Base-by-base conservation (phyloP, 768 basidiomycete genomes). In the Chalciporus chontae region DNA sequence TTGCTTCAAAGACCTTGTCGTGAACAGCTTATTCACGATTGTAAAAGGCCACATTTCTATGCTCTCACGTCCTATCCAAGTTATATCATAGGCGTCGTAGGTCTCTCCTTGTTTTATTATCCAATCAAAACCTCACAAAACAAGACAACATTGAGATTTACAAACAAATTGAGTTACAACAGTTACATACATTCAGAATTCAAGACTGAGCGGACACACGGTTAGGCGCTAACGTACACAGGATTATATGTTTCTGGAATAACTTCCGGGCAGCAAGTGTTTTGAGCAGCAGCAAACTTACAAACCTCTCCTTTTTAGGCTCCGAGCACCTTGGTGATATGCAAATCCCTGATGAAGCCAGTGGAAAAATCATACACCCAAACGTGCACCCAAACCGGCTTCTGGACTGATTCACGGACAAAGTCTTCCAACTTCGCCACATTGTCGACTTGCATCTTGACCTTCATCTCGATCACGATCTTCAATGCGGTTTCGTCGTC, bases 331-430 rank as follows among this genome's bases (percentile, higher is more conserved):
- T 59, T 62, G 23, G 79, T 71, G 43, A 85, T 59, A 5, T 71
- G 60, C 52, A 90, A 65, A 57, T 88, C 85, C 60, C 68, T 72
- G 58, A 89, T 61, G 47, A 70, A 68, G 8, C 87, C 87, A 32
- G 69, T 75, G 34, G 72, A 72, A 53, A 88, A 69, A 36, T 85
- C 78, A 58, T 85, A 86, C 13, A 89, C 78, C 84, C 81, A 87
- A 32, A 86, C 86, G 54, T 89, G 86, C 29, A 88, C 76, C 69
- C 69, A 74, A n/a, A 85, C 72, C 9, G 78, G 69, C 62, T 71
- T 60, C 31, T 47, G 36, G 2, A 55, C 55, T 54, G 75, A 77
- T 11, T 73, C 73, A 41, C 73, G 61, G 24, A 57, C 56, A 32
- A 79, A 73, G 7, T 69, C 68, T 3, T 69, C 55, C 17, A 77